These are phyloP conservation scores for Lasiodiplodia hormozganensis DNA, from an alignment of 2,329 filamentous ascomycete species.

Conservation along the genomic window DNA sequence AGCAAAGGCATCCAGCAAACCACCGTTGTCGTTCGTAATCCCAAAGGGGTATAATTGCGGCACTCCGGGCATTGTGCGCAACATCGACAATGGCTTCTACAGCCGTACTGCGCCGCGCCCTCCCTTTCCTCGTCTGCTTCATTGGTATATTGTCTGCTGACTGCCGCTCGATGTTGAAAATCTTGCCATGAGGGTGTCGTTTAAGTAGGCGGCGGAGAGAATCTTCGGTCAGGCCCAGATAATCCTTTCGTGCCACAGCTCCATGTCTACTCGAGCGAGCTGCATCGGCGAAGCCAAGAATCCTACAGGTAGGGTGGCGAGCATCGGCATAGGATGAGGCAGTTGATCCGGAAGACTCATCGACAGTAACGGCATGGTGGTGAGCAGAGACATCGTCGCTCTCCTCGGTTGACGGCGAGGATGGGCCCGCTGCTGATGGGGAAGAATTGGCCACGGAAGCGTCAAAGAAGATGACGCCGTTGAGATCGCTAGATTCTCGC, in stretches of 20 bases:
- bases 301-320: conserved; percentile 25
- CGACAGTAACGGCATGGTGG: not conserved
- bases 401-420: not conserved
- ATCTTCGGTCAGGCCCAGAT: conserved; percentile 35
- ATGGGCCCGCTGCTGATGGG: not conserved
- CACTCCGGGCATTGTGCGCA: conserved; percentile 43
- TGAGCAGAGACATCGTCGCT: not conserved
- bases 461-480: conserved; percentile 44
- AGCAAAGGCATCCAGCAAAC: conserved; percentile 47
- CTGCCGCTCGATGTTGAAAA: conserved; percentile 25
- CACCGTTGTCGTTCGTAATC: conserved; percentile 47
- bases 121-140: not conserved
- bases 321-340: not conserved
- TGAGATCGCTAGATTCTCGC: conserved; percentile 40
- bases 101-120: not conserved
- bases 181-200: conserved; percentile 29
- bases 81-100: conserved; percentile 5
- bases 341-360: not conserved
- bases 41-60: conserved; percentile 49
- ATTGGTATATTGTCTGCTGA: not conserved
- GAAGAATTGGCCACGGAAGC: conserved; percentile 37
- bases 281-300: conserved; percentile 33
- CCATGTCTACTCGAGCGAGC: conserved; percentile 23
- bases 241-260: not conserved
- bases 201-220: conserved; percentile 33